phyloP scores from a whole-genome alignment of 306 rosid species.

The Rosa chinensis region DNA sequence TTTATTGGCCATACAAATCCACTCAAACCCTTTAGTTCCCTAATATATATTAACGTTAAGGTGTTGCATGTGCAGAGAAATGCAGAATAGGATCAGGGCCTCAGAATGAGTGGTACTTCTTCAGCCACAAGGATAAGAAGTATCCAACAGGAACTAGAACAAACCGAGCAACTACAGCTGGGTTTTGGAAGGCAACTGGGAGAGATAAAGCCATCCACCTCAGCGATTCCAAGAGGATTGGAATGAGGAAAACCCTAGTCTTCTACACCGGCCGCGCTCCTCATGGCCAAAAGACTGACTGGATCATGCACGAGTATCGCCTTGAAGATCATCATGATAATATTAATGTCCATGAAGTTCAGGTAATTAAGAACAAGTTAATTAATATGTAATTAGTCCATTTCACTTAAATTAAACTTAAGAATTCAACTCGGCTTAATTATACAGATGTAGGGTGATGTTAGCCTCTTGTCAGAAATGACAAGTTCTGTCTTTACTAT shows the following conservation, averaged over 20 bases:
- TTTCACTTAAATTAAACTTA: neutral
- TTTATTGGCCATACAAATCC: neutral
- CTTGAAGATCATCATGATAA: conserved; percentile 63
- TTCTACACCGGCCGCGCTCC: conserved; percentile 99
- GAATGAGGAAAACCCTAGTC: conserved; percentile 97
- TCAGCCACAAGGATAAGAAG: conserved; percentile 96
- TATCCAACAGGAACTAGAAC: conserved; percentile 98
- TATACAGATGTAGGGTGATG: neutral
- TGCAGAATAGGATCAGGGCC: conserved; percentile 95
- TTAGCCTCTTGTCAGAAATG: neutral
- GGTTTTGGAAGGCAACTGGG: conserved; percentile 99
- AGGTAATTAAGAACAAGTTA: conserved; percentile 39
- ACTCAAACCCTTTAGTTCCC: neutral
- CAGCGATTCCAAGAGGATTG: conserved; percentile 69
- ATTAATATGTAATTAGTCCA: neutral
- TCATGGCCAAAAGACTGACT: conserved; percentile 93
- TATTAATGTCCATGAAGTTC: conserved; percentile 42
- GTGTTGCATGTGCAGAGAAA: conserved; percentile 51
- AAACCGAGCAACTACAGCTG: conserved; percentile 89
- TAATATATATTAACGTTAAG: neutral
- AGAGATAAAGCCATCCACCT: conserved; percentile 89
- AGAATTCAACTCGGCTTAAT: neutral
- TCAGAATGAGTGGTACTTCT: conserved; percentile 96
- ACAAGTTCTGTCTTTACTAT: neutral
- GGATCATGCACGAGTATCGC: conserved; percentile 99